phyloP scores from a whole-genome alignment of 2,329 filamentous ascomycete genomes.

The Sporothrix brunneoviolacea region DNA sequence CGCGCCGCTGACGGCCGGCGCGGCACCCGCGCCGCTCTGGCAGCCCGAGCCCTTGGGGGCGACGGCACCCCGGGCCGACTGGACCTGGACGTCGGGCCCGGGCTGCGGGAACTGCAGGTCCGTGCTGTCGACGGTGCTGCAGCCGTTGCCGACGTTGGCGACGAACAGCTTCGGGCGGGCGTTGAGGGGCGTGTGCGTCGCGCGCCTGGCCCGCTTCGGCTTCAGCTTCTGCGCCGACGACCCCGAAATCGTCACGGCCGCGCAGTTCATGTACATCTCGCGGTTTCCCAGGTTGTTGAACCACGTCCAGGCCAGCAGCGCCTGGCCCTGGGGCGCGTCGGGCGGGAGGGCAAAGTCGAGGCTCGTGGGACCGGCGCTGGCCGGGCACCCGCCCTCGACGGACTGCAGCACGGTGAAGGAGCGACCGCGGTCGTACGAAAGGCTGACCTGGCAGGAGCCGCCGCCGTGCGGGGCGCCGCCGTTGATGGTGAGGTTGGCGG shows the following conservation, averaged over 20 bases:
- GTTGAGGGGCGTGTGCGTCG: slow-evolving; percentile 34
- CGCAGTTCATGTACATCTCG: slow-evolving; percentile 86
- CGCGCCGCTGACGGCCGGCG: too few relatives aligned
- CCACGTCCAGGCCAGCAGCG: slow-evolving; percentile 70
- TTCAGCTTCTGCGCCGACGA: slow-evolving; percentile 31
- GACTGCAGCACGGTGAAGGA: slow-evolving; percentile 63
- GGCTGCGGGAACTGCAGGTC: slow-evolving; percentile 20
- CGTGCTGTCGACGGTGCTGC: slow-evolving; percentile 12
- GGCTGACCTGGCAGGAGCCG: slow-evolving; percentile 68
- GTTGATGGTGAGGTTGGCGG: slow-evolving; percentile 56
- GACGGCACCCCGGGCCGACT: slow-evolving; percentile 57
- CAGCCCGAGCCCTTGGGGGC: slow-evolving; percentile 18
- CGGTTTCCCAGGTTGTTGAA: slow-evolving; percentile 71
- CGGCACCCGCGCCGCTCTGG: slow-evolving; percentile 6
- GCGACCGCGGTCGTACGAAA: slow-evolving; percentile 66
- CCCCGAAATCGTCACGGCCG: slow-evolving; percentile 48
- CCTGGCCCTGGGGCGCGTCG: slow-evolving; percentile 49
- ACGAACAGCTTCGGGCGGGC: slow-evolving; percentile 12
- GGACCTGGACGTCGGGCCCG: slow-evolving; percentile 34
- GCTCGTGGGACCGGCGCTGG: slow-evolving; percentile 32
- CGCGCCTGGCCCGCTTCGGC: slow-evolving; percentile 73
- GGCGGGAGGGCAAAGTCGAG: slow-evolving; percentile 62
- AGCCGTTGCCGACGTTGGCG: slow-evolving; percentile 17
- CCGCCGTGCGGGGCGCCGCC: slow-evolving; percentile 60
- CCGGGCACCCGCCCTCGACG: slow-evolving; percentile 50